phyloP scores from a whole-genome alignment of 78 protist species.

The Emiliania huxleyi region DNA sequence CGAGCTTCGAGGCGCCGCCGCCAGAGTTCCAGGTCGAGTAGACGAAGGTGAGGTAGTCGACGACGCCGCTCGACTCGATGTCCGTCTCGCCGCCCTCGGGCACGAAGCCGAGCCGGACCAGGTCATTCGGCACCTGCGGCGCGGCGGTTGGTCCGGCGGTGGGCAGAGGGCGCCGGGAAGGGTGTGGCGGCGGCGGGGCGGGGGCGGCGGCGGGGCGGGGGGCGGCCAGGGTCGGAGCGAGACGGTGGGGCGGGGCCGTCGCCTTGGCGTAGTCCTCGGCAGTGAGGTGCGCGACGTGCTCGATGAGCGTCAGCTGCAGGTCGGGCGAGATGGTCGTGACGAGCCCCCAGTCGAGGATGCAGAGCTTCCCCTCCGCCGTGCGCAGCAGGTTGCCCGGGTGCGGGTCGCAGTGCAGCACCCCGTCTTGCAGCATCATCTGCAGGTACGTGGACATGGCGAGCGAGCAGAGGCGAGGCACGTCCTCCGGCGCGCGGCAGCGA shows the following conservation, averaged over 20 bases:
- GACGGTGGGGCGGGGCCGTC: neutral
- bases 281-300: slow-evolving; percentile 40
- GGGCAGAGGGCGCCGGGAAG: too few species aligned
- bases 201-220: too few species aligned
- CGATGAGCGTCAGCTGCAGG: slow-evolving; percentile 26
- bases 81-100: slow-evolving; percentile 12
- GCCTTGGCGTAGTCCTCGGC: slow-evolving; percentile 13
- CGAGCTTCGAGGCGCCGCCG: slow-evolving; percentile 40
- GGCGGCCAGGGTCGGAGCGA: too few species aligned
- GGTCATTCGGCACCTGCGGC: neutral
- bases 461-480: neutral
- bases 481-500: neutral
- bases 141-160: too few species aligned
- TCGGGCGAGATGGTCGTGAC: neutral
- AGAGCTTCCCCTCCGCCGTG: slow-evolving; percentile 31
- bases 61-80: neutral
- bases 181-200: too few species aligned
- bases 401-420: slow-evolving; percentile 48
- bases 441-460: slow-evolving; percentile 35
- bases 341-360: slow-evolving; percentile 52
- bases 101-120: slow-evolving; percentile 40
- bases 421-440: slow-evolving; percentile 25
- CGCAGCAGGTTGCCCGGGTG: slow-evolving; percentile 51
- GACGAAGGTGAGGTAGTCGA: neutral
- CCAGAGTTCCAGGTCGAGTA: slow-evolving; percentile 15